A percentile compares a stretch with the other conserved stretches of the same genome.
Conservation (phyloP, 1,284 basidiomycete genomes). For the Coniferiporia weirii region DNA sequence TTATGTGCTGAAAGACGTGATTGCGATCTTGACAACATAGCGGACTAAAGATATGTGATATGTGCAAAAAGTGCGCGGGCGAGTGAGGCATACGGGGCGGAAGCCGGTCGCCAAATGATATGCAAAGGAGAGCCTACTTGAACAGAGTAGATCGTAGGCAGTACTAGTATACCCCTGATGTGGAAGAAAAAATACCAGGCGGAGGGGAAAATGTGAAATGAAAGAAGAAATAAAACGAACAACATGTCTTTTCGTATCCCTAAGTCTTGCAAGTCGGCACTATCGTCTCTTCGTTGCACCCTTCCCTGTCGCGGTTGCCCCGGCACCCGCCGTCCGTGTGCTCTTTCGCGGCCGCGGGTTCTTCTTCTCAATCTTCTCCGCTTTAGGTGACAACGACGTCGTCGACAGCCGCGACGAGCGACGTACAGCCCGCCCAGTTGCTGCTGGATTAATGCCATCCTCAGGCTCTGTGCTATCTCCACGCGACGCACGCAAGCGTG, state of each 20-base stretch:
- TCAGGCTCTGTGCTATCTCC: conserved; percentile 11
- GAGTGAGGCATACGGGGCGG: neutral
- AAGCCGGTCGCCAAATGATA: neutral
- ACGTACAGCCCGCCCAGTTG: conserved; percentile 14
- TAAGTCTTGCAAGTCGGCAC: neutral
- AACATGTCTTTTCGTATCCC: neutral
- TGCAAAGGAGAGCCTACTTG: neutral
- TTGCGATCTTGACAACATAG: conserved; percentile 3
- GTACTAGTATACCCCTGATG: no score
- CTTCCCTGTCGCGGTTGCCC: conserved; percentile 18
- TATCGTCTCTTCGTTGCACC: conserved; percentile 14
- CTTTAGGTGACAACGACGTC: neutral
- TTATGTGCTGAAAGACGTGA: neutral
- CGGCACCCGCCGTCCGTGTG: conserved; percentile 13
- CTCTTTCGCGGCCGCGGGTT: conserved; percentile 12
- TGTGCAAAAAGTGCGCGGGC: neutral
- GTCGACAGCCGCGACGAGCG: conserved; percentile 21
- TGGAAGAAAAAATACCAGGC: neutral
- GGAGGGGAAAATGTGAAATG: neutral
- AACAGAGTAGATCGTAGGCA: neutral
- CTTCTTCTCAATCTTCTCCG: conserved; percentile 7
- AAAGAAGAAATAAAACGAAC: neutral
- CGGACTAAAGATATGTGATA: neutral
- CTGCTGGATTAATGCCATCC: conserved; percentile 7
- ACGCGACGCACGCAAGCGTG: conserved; percentile 1